Conservation (phyloP, 1,284 basidiomycete genomes). For the Marasmius tenuissimus region DNA sequence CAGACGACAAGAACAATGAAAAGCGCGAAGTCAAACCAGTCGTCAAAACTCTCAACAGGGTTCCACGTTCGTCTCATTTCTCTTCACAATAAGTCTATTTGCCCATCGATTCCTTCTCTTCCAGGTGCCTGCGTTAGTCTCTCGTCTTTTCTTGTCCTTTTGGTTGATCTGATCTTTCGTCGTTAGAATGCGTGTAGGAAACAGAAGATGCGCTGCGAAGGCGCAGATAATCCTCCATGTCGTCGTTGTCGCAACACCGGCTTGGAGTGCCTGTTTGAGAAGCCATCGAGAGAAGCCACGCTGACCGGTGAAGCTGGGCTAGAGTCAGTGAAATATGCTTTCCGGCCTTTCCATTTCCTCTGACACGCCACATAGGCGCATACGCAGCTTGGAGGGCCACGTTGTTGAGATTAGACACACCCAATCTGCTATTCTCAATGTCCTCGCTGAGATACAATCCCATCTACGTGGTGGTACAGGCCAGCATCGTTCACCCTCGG, state of each 20-base stretch:
- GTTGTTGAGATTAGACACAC: constrained; percentile 75
- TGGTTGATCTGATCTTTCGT: constrained; percentile 15
- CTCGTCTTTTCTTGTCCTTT: constrained; percentile 7
- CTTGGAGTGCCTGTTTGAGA: constrained; percentile 87
- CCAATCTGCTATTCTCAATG: constrained; percentile 71
- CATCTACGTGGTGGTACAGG: constrained; percentile 58
- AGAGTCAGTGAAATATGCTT: constrained; percentile 58
- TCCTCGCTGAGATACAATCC: constrained; percentile 74
- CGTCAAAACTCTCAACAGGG: constrained; percentile 76
- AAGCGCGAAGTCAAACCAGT: constrained; percentile 67
- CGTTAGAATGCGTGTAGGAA: constrained; percentile 78
- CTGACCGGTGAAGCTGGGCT: constrained; percentile 84
- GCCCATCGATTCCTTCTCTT: constrained; percentile 15
- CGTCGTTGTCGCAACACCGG: constrained; percentile 84
- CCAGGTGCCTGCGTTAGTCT: constrained; percentile 75
- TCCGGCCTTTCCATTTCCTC: constrained; percentile 10
- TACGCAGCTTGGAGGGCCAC: constrained; percentile 81
- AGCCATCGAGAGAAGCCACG: constrained; percentile 80
- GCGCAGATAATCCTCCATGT: constrained; percentile 89
- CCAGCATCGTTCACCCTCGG: constrained; percentile 59
- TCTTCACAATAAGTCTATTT: constrained; percentile 16
- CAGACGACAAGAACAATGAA: constrained; percentile 39
- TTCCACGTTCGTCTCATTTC: constrained; percentile 63
- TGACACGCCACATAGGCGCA: constrained; percentile 57
- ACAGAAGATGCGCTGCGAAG: constrained; percentile 89